Evolutionary conservation across 768 basidiomycete genomes (phyloP).

Genomic region (Xerocomus spinulosus): DNA sequence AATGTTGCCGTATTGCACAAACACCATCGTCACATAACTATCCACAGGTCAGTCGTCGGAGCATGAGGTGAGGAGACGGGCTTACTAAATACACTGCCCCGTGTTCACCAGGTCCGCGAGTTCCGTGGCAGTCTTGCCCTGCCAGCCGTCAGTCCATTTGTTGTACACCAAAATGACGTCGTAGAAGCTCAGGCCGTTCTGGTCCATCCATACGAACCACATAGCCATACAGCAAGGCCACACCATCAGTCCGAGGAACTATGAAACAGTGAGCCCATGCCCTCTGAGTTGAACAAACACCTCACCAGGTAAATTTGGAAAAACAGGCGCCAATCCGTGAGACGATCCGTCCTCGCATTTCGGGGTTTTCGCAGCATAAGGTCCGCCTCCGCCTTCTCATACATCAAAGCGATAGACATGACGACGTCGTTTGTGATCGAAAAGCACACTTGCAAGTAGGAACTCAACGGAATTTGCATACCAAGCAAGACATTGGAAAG

Average conservation of each 20-base stretch:
- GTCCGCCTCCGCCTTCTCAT: slow-evolving; percentile 49
- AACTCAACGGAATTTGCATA: slow-evolving; percentile 53
- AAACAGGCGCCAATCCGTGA: slow-evolving; percentile 48
- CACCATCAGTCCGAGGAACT: slow-evolving; percentile 44
- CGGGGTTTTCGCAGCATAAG: slow-evolving; percentile 47
- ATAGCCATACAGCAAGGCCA: slow-evolving; percentile 44
- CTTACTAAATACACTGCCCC: slow-evolving; percentile 46
- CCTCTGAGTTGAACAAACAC: neutral
- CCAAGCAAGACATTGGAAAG: slow-evolving; percentile 54
- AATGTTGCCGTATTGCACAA: slow-evolving; percentile 41
- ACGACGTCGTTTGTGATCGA: slow-evolving; percentile 51
- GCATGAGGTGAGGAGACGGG: neutral
- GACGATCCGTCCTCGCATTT: slow-evolving; percentile 44
- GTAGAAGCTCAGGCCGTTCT: slow-evolving; percentile 35
- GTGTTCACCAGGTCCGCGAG: slow-evolving; percentile 35
- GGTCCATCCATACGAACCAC: slow-evolving; percentile 38
- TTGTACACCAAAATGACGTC: slow-evolving; percentile 40
- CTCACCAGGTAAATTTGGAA: slow-evolving; percentile 45
- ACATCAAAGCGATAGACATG: slow-evolving; percentile 48
- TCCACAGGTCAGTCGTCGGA: neutral
- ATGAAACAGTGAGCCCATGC: slow-evolving; percentile 3
- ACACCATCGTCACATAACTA: slow-evolving; percentile 47
- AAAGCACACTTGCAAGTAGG: slow-evolving; percentile 53
- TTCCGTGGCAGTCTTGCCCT: slow-evolving; percentile 28
- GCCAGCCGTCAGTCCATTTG: slow-evolving; percentile 35